phyloP scores from a whole-genome alignment of 257 asterid species.

The Rubia yunnanensis region DNA sequence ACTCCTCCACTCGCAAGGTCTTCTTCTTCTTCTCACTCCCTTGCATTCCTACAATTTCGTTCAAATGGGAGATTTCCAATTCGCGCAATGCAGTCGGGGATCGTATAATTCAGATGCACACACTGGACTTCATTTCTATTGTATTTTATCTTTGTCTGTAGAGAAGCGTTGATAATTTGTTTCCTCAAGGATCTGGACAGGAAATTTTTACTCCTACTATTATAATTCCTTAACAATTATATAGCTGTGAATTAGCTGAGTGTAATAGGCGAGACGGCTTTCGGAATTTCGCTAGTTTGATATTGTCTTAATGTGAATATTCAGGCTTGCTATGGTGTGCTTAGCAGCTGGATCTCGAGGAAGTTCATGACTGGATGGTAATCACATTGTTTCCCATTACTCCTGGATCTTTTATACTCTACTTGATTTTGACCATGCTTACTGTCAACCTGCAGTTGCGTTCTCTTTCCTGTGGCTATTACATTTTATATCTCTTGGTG shows the following conservation, averaged over 20 bases:
- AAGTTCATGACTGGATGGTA: constrained; percentile 99
- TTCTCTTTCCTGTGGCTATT: constrained; percentile 94
- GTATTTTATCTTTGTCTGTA: neutral
- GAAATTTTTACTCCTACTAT: neutral
- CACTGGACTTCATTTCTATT: neutral
- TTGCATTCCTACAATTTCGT: neutral
- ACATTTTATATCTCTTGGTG: constrained; percentile 95
- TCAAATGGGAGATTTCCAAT: neutral
- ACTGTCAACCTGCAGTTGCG: constrained; percentile 52
- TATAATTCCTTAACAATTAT: neutral
- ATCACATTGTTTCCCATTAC: constrained; percentile 44
- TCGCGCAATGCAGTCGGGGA: neutral
- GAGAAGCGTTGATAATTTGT: neutral
- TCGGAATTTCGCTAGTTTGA: neutral
- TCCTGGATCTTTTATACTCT: constrained; percentile 65
- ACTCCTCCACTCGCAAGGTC: constrained; percentile 82
- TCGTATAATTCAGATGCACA: neutral
- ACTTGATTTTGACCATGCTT: neutral
- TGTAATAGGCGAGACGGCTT: neutral
- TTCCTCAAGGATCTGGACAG: neutral
- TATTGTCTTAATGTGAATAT: neutral
- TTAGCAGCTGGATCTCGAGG: constrained; percentile 95
- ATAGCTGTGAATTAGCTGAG: neutral
- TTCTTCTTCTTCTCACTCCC: neutral
- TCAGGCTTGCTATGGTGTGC: constrained; percentile 98